Evolutionary conservation across 2,329 filamentous ascomycete species (phyloP).

Genomic region (Neodidymelliopsis sp.): DNA sequence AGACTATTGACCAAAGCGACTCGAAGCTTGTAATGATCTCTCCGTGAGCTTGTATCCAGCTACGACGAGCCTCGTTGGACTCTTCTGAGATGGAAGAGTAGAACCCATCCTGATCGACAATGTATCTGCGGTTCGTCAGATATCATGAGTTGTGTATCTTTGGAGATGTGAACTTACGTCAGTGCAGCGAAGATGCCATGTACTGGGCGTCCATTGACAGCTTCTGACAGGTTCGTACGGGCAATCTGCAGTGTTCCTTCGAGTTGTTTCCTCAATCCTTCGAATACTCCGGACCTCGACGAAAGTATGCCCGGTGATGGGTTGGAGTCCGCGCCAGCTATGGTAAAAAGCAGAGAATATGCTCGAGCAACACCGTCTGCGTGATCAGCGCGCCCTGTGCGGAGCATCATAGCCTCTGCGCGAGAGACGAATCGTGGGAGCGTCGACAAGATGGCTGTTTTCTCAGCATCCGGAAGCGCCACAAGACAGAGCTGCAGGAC

Average conservation of each 20-base stretch:
- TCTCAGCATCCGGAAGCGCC: constrained; percentile 27
- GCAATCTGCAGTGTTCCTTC: constrained; percentile 71
- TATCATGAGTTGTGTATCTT: not conserved
- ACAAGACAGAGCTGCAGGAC: constrained; percentile 51
- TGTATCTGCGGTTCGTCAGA: constrained; percentile 51
- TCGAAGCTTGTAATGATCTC: constrained; percentile 68
- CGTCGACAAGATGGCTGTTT: constrained; percentile 15
- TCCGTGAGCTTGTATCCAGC: constrained; percentile 56
- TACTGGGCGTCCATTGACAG: constrained; percentile 58
- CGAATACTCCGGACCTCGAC: constrained; percentile 60
- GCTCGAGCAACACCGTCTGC: constrained; percentile 87
- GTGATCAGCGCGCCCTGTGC: constrained; percentile 85
- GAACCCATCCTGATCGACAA: constrained; percentile 55
- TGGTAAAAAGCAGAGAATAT: constrained; percentile 74
- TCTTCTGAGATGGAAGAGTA: constrained; percentile 24
- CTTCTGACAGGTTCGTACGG: constrained; percentile 68
- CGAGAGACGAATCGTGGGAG: constrained; percentile 40
- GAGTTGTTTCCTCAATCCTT: constrained; percentile 66
- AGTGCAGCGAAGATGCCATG: constrained; percentile 54
- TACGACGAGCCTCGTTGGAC: constrained; percentile 13
- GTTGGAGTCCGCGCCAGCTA: constrained; percentile 19
- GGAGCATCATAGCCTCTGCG: constrained; percentile 65
- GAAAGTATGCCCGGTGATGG: constrained; percentile 22
- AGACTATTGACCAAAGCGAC: constrained; percentile 79
- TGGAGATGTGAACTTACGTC: constrained; percentile 24